A percentile compares a stretch with the other conserved stretches of the same genome.
Evolutionary conservation across 2,329 filamentous ascomycete genomes (phyloP).

Genomic region (Rutstroemia sp.): DNA sequence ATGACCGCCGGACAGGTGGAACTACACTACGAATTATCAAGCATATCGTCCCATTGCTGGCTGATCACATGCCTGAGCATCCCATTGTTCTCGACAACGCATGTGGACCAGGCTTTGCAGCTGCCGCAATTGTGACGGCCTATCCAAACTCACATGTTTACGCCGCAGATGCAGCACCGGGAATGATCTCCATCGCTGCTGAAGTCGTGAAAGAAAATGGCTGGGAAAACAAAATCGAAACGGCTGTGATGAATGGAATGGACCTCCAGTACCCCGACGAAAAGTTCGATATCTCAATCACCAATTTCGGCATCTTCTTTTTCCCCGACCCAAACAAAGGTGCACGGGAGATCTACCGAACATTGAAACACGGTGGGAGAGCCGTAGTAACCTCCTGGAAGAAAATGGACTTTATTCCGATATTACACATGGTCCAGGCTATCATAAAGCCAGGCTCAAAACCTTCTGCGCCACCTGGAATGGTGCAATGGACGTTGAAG

Average conservation of each 20-base stretch:
- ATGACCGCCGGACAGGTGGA: background rate
- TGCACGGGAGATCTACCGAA: constrained; percentile 71
- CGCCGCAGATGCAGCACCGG: background rate
- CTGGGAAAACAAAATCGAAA: background rate
- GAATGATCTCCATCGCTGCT: background rate
- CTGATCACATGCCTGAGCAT: background rate
- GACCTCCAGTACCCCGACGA: background rate
- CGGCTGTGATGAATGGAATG: background rate
- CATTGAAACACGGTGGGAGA: constrained; percentile 84
- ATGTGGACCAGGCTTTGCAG: background rate
- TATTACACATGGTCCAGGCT: background rate
- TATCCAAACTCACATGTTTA: background rate
- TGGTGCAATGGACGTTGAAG: background rate
- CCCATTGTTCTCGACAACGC: background rate
- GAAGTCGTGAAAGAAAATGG: background rate
- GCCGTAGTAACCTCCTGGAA: background rate
- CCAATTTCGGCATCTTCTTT: constrained; percentile 1
- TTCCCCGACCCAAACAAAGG: constrained; percentile 48
- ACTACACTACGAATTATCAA: background rate
- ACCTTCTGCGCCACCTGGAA: background rate
- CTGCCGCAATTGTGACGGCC: background rate
- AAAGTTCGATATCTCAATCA: background rate
- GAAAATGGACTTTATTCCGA: background rate
- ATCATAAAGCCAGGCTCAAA: background rate
- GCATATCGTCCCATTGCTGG: background rate